phyloP scores from a whole-genome alignment of 2,329 filamentous ascomycete genomes.

The Hortaea sp. region DNA sequence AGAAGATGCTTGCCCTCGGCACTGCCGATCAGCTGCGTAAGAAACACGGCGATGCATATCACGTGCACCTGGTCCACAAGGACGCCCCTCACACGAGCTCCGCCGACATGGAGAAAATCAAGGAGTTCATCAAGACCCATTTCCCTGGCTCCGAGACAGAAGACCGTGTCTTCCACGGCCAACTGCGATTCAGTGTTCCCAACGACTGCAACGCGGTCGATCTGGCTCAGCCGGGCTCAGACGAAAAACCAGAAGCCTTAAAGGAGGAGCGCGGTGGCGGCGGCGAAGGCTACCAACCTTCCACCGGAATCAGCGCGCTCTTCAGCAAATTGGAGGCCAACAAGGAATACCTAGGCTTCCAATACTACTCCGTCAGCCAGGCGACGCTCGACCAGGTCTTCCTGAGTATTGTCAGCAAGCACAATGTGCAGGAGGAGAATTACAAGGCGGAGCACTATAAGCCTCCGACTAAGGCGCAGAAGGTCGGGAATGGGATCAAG shows the following conservation, averaged over 20 bases:
- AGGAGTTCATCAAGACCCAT: slow-evolving; percentile 51
- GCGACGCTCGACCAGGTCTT: slow-evolving; percentile 90
- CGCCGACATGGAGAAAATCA: slow-evolving; percentile 57
- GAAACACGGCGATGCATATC: slow-evolving; percentile 66
- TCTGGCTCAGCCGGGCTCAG: slow-evolving; percentile 3
- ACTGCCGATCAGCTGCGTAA: slow-evolving; percentile 61
- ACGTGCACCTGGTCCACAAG: slow-evolving; percentile 70
- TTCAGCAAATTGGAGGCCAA: slow-evolving; percentile 65
- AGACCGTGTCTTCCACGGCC: slow-evolving; percentile 69
- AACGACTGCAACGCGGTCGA: slow-evolving; percentile 21
- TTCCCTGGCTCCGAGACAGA: slow-evolving; percentile 56
- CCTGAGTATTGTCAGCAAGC: slow-evolving; percentile 68
- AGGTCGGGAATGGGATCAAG: neutral
- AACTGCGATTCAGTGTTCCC: slow-evolving; percentile 73
- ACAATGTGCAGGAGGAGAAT: slow-evolving; percentile 66
- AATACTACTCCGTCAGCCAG: slow-evolving; percentile 78
- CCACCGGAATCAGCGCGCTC: slow-evolving; percentile 51
- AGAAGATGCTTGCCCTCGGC: slow-evolving; percentile 75
- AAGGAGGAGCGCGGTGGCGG: neutral
- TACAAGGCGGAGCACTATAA: slow-evolving; percentile 14
- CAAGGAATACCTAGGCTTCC: slow-evolving; percentile 58
- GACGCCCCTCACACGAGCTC: slow-evolving; percentile 63
- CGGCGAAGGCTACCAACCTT: neutral
- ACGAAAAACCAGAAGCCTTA: slow-evolving; percentile 6
- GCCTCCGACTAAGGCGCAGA: neutral